Percentiles rank a stretch among this genome's conserved stretches.
These are phyloP conservation scores for Arxiozyma bovina DNA, from an alignment of 1,139 yeast genomes.

Conservation along the genomic window DNA sequence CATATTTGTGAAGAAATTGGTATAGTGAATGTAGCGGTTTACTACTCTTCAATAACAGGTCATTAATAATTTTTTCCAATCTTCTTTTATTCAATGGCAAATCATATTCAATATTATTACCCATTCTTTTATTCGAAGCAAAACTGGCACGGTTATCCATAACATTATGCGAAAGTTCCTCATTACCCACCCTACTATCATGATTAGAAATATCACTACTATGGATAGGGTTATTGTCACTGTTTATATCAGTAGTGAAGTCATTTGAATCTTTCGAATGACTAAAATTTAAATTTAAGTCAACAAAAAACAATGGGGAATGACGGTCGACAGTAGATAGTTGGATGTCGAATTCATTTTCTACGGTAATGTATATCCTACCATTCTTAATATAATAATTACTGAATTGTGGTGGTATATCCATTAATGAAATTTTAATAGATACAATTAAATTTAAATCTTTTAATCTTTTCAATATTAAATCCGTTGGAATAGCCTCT, in stretches of 20 bases:
- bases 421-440: constrained; percentile 62
- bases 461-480: constrained; percentile 52
- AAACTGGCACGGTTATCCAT: not conserved
- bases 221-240: not conserved
- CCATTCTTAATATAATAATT: constrained; percentile 67
- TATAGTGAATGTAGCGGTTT: constrained; percentile 48
- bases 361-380: constrained; percentile 56
- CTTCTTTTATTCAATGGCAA: constrained; percentile 35
- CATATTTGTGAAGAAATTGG: constrained; percentile 58
- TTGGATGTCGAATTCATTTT: constrained; percentile 60
- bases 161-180: not conserved
- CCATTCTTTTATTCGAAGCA: not conserved
- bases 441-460: constrained; percentile 69
- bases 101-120: constrained; percentile 3
- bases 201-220: not conserved
- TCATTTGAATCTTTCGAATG: not conserved
- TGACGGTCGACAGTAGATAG: constrained; percentile 62
- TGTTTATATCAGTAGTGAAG: not conserved
- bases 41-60: constrained; percentile 43
- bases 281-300: constrained; percentile 53
- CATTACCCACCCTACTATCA: not conserved
- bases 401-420: constrained; percentile 55
- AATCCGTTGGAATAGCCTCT: constrained; percentile 41
- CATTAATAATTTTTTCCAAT: constrained; percentile 43
- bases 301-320: constrained; percentile 70